A percentile compares a stretch with the other conserved stretches of the same genome.
Conservation (phyloP, 2,329 filamentous ascomycete genomes). For the Plenodomus tracheiphilus region DNA sequence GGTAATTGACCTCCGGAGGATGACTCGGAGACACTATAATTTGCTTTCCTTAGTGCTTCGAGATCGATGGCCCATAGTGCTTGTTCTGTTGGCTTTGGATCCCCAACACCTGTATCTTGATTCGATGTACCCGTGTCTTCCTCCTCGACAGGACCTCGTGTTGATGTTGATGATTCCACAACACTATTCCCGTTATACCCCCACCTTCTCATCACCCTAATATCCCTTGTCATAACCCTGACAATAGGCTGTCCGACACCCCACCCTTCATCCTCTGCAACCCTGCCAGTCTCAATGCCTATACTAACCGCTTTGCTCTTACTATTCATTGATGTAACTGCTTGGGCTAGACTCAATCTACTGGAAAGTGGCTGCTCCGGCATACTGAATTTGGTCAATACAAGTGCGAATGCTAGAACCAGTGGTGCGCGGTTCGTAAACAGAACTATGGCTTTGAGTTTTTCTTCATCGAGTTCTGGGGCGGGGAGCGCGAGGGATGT, state of each 20-base stretch:
- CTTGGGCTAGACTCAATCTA: slow-evolving; percentile 78
- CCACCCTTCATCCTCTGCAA: slow-evolving; percentile 71
- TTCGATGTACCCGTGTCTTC: slow-evolving; percentile 8
- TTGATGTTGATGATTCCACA: too few relatives aligned
- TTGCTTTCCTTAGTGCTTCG: slow-evolving; percentile 57
- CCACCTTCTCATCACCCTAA: slow-evolving; percentile 75
- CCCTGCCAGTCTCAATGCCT: slow-evolving; percentile 67
- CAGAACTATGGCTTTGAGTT: slow-evolving; percentile 61
- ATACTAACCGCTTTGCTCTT: slow-evolving; percentile 74
- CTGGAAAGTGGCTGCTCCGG: slow-evolving; percentile 85
- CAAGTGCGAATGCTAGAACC: slow-evolving; percentile 77
- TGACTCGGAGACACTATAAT: slow-evolving; percentile 28
- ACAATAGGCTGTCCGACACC: slow-evolving; percentile 75
- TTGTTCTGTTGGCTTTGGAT: slow-evolving; percentile 41
- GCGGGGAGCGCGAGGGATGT: slow-evolving; percentile 62
- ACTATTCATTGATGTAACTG: slow-evolving; percentile 80
- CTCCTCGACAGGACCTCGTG: too few relatives aligned
- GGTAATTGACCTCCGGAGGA: slow-evolving; percentile 58
- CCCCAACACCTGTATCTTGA: slow-evolving; percentile 18
- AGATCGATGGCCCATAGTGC: slow-evolving; percentile 63
- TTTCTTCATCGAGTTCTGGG: slow-evolving; percentile 59
- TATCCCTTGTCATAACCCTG: slow-evolving; percentile 71
- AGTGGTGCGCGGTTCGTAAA: slow-evolving; percentile 81
- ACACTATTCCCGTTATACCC: slow-evolving; percentile 62
- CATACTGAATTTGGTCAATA: slow-evolving; percentile 77